A percentile compares a stretch with the other conserved stretches of the same genome.
Conservation (phyloP, 2,329 filamentous ascomycete species). For the Paracoccidioides lutzii region DNA sequence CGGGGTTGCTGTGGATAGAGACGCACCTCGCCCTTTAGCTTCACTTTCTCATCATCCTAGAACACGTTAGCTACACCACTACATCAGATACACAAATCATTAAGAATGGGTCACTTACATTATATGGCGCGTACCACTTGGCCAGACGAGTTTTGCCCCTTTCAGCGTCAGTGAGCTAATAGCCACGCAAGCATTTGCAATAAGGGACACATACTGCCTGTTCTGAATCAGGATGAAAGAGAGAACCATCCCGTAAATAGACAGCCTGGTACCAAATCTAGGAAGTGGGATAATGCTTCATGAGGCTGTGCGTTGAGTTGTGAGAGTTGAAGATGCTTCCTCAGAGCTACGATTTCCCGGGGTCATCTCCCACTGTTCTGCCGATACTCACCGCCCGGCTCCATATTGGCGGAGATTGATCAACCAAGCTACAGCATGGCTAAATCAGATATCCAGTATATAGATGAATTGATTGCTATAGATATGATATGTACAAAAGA, state of each 20-base stretch:
- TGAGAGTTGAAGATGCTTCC: neutral
- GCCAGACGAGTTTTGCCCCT: constrained; percentile 97
- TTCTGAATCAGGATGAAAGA: constrained; percentile 88
- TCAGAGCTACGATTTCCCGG: neutral
- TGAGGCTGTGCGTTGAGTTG: neutral
- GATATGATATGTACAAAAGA: too few relatives aligned
- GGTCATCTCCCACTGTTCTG: neutral
- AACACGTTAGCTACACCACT: constrained; percentile 5
- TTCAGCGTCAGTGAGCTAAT: constrained; percentile 11
- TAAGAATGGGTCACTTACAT: constrained; percentile 36
- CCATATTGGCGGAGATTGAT: neutral
- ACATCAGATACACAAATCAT: neutral
- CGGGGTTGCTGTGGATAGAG: neutral
- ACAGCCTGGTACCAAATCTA: neutral
- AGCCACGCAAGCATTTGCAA: neutral
- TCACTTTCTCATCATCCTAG: constrained; percentile 93
- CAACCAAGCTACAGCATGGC: neutral
- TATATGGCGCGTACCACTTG: constrained; percentile 98
- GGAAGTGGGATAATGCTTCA: neutral
- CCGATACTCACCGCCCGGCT: neutral
- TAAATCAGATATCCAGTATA: neutral
- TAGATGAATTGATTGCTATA: neutral
- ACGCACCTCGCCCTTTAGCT: constrained; percentile 85
- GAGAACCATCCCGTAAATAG: constrained; percentile 43
- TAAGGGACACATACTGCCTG: constrained; percentile 51